Percentiles rank a stretch among this genome's conserved stretches.
phyloP scores from a whole-genome alignment of 2,329 filamentous ascomycete species.

The Rhynchosporium agropyri region DNA sequence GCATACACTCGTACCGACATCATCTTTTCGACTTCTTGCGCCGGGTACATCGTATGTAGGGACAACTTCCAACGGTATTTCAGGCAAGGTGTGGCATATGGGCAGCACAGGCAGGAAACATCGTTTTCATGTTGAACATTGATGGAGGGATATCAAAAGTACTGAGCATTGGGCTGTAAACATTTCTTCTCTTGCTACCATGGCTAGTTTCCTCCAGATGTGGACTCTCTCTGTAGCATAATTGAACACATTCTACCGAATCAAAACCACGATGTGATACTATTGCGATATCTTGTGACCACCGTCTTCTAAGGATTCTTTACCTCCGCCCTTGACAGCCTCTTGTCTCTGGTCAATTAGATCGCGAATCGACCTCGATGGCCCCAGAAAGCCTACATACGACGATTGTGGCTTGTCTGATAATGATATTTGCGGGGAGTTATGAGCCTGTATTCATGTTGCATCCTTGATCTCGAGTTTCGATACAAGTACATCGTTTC shows the following conservation, averaged over 20 bases:
- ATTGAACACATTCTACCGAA: conserved; percentile 28
- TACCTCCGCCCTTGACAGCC: background rate
- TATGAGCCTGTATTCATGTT: conserved; percentile 33
- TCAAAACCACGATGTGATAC: conserved; percentile 14
- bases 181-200: conserved; percentile 35
- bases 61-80: conserved; percentile 32
- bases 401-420: background rate
- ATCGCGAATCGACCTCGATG: too few species aligned
- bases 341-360: background rate
- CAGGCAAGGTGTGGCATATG: conserved; percentile 37
- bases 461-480: conserved; percentile 37
- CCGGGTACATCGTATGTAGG: conserved; percentile 35
- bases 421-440: background rate
- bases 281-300: conserved; percentile 2
- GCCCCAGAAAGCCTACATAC: background rate
- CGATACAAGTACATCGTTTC: conserved; percentile 30
- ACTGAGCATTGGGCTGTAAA: conserved; percentile 37
- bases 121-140: conserved; percentile 38
- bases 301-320: background rate
- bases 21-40: conserved; percentile 39
- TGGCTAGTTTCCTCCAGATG: conserved; percentile 33
- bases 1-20: conserved; percentile 35
- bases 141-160: conserved; percentile 38
- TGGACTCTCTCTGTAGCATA: conserved; percentile 37
- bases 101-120: conserved; percentile 36